Conservation (phyloP, 352 stramenopile genomes). For the Halophytophthora polymorphica region DNA sequence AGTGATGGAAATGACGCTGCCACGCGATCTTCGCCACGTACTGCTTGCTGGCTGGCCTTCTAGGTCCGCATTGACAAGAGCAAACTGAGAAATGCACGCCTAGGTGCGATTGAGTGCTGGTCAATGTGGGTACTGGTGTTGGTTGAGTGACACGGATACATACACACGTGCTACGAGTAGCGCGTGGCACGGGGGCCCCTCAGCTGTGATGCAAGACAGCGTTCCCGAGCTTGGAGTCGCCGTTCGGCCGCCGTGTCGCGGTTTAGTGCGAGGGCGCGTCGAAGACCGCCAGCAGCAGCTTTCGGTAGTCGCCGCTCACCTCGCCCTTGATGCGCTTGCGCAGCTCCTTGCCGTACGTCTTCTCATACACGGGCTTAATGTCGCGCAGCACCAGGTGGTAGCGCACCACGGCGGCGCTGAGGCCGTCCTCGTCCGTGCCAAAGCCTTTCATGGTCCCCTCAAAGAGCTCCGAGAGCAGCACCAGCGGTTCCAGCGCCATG, state of each 20-base stretch:
- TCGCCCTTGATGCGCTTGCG: constrained; percentile 80
- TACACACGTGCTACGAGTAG: too few species aligned
- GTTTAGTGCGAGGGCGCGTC: constrained; percentile 29
- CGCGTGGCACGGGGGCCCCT: too few species aligned
- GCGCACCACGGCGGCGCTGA: constrained; percentile 59
- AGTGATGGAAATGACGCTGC: too few species aligned
- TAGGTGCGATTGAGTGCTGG: too few species aligned
- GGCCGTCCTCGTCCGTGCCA: constrained; percentile 64
- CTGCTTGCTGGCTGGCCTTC: too few species aligned
- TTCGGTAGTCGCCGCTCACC: constrained; percentile 71
- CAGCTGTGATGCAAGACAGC: background rate
- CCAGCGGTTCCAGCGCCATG: constrained; percentile 58
- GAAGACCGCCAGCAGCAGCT: constrained; percentile 60
- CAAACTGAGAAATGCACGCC: too few species aligned
- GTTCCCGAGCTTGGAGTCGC: background rate
- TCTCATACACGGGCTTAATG: constrained; percentile 77
- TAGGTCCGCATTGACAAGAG: too few species aligned
- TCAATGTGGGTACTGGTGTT: too few species aligned
- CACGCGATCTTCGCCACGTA: too few species aligned
- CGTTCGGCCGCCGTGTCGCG: too few species aligned
- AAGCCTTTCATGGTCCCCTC: constrained; percentile 77
- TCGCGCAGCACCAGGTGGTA: constrained; percentile 77
- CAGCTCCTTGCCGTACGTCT: constrained; percentile 72
- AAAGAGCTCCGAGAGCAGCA: constrained; percentile 59
- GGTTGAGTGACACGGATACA: too few species aligned